A percentile compares a stretch with the other conserved stretches of the same genome.
Conservation (phyloP, 2,329 filamentous ascomycete species). For the Diaporthe sp. region DNA sequence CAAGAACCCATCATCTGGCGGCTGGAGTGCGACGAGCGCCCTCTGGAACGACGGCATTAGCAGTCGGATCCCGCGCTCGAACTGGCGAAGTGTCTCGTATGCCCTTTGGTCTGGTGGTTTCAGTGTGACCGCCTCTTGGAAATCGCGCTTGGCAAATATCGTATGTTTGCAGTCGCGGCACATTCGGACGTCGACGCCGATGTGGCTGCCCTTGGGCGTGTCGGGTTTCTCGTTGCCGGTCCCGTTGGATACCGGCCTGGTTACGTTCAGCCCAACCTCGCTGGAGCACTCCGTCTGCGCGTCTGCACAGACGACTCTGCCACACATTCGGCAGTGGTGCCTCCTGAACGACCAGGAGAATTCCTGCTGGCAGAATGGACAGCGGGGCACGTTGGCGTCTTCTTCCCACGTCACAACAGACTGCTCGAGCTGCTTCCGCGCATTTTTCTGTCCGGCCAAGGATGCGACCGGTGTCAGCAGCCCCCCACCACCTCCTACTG, state of each 20-base stretch:
- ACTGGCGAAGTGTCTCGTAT: slow-evolving; percentile 86
- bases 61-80: slow-evolving; percentile 85
- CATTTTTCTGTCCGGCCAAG: slow-evolving; percentile 75
- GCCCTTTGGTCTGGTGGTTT: slow-evolving; percentile 81
- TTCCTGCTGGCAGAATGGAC: slow-evolving; percentile 95
- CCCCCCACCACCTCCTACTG: slow-evolving; percentile 57
- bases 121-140: slow-evolving; percentile 73
- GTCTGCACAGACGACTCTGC: slow-evolving; percentile 92
- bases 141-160: slow-evolving; percentile 77
- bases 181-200: slow-evolving; percentile 87
- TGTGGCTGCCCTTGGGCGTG: slow-evolving; percentile 50
- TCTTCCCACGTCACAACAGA: slow-evolving; percentile 96
- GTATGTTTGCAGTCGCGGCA: slow-evolving; percentile 84
- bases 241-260: slow-evolving; percentile 39
- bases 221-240: slow-evolving; percentile 55
- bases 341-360: slow-evolving; percentile 94
- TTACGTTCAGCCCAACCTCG: slow-evolving; percentile 83
- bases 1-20: slow-evolving; percentile 52
- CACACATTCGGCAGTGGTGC: slow-evolving; percentile 95
- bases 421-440: slow-evolving; percentile 86
- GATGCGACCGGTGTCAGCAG: slow-evolving; percentile 70
- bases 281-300: slow-evolving; percentile 84
- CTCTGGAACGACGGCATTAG: slow-evolving; percentile 88
- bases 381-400: slow-evolving; percentile 80
- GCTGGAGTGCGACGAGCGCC: slow-evolving; percentile 76